Conservation (phyloP, 1,284 basidiomycete species). For the Xerocomus amazonicus region DNA sequence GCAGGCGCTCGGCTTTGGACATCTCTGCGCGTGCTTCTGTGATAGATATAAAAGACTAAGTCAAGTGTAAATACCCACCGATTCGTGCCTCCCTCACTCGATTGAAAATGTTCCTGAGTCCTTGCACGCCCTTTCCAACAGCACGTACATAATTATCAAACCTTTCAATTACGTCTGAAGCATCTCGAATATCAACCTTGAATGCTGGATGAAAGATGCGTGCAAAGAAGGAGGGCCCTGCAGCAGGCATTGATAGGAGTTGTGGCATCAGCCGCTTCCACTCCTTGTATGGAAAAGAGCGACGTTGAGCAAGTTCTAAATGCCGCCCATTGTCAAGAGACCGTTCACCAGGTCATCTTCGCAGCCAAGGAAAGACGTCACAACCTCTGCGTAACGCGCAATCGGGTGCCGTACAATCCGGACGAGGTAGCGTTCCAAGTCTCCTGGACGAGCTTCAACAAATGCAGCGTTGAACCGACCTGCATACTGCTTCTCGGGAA, state of each 20-base stretch:
- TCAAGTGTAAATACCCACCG: conserved; percentile 42
- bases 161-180: conserved; percentile 49
- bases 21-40: conserved; percentile 46
- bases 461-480: conserved; percentile 78
- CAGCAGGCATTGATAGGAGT: conserved; percentile 55
- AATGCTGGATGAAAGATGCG: conserved; percentile 81
- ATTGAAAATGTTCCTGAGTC: conserved; percentile 57
- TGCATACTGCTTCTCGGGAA: conserved; percentile 81
- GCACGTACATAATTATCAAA: conserved; percentile 66
- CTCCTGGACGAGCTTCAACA: conserved; percentile 75
- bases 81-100: conserved; percentile 61
- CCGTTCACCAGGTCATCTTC: conserved; percentile 64
- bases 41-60: background rate
- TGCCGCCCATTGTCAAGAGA: conserved; percentile 1
- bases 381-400: conserved; percentile 70
- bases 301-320: conserved; percentile 7
- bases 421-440: conserved; percentile 74
- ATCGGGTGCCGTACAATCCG: conserved; percentile 75
- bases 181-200: conserved; percentile 74
- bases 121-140: conserved; percentile 66
- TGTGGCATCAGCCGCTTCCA: conserved; percentile 66
- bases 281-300: conserved; percentile 44
- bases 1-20: conserved; percentile 65
- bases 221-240: conserved; percentile 71
- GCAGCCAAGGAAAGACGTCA: conserved; percentile 78